These are phyloP conservation scores for Solanum stenotomum DNA, from an alignment of 257 asterid species.

Conservation along the genomic window DNA sequence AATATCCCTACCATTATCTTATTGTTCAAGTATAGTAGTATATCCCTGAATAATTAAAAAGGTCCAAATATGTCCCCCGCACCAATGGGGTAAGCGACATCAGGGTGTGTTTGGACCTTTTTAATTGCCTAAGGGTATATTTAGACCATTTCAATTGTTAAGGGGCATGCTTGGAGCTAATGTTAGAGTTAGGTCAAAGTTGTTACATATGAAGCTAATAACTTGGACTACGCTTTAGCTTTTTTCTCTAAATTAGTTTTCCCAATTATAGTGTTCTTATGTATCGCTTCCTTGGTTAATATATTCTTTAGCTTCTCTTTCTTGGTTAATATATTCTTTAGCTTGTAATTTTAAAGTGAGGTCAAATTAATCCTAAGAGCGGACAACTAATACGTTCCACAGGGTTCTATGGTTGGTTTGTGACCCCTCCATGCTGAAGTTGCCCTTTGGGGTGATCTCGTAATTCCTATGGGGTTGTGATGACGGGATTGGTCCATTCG, in stretches of 20 bases:
- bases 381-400: background rate
- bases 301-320: background rate
- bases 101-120: background rate
- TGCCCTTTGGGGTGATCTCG: background rate
- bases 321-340: background rate
- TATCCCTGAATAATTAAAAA: background rate
- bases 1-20: background rate
- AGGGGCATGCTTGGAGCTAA: background rate
- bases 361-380: background rate
- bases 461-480: background rate
- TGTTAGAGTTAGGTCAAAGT: background rate
- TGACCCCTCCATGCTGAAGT: background rate
- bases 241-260: background rate
- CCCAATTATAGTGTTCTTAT: background rate
- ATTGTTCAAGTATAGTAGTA: background rate
- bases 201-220: background rate
- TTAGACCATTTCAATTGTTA: background rate
- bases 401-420: background rate
- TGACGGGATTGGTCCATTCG: background rate
- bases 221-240: background rate
- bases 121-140: background rate
- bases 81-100: background rate
- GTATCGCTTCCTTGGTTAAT: background rate
- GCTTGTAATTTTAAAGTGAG: background rate
- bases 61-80: background rate